These are phyloP conservation scores for Magnolia sinica DNA, from an alignment of 164 flowering plant species.

Conservation along the genomic window DNA sequence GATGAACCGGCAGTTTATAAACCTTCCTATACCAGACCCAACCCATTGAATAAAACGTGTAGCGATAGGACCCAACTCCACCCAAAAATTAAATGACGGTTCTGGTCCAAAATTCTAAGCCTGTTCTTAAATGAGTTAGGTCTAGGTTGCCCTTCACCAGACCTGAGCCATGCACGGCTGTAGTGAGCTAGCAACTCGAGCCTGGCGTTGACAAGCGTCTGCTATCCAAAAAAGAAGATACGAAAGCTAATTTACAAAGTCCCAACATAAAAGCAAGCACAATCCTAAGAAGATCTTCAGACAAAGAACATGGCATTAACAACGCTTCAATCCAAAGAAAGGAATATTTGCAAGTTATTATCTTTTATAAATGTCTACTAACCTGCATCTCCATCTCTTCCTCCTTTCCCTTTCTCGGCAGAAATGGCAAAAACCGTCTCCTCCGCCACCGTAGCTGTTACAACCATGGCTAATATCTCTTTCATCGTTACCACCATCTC, in stretches of 20 bases:
- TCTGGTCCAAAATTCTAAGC: too few relatives aligned
- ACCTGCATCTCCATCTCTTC: constrained; percentile 2
- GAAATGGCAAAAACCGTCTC: neutral
- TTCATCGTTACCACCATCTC: neutral
- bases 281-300: neutral
- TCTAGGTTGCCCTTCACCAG: too few relatives aligned
- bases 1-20: too few relatives aligned
- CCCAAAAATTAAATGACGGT: too few relatives aligned
- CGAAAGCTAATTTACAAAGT: neutral
- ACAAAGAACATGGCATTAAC: constrained; percentile 5
- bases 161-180: too few relatives aligned
- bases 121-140: too few relatives aligned
- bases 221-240: too few relatives aligned
- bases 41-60: too few relatives aligned
- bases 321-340: constrained; percentile 19
- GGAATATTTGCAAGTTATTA: constrained; percentile 12
- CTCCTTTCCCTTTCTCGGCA: constrained; percentile 5
- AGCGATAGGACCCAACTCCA: too few relatives aligned
- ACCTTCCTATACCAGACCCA: too few relatives aligned
- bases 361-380: neutral
- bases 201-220: too few relatives aligned
- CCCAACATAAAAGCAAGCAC: constrained; percentile 4
- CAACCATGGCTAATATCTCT: neutral
- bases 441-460: neutral
- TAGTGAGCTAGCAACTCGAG: too few relatives aligned